Base-by-base conservation (phyloP, 192 early-diverging fungal species). In the Gamsiella multidivaricata region DNA sequence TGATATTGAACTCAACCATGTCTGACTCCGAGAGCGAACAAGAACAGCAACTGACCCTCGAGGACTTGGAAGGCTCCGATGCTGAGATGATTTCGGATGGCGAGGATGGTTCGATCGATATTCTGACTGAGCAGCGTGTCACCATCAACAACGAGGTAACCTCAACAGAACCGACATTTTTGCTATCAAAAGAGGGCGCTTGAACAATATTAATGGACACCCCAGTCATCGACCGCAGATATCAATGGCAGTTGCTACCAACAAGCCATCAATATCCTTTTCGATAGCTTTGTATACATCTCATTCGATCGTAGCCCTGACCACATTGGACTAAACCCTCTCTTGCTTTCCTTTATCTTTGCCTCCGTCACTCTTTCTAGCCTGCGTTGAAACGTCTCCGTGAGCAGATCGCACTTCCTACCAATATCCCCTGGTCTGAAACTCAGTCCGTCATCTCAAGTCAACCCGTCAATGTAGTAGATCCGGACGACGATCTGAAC, bases 401-500 rank as follows among this genome's bases (percentile, higher is more conserved):
- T 10, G 84, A 90, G 60, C 82, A 88, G 59, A 83, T 93, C 25
- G 88, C 85, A 26, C 82, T 90, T 25, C 80, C 74, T 12, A 65
- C 60, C 15, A 34, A 85, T 52, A 70, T 91, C 32, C 83, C 86
- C 12, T 93, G 92, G 92, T 88, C 90, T 43, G 90, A 93, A 58
- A 89, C 88, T 18, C 90, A 90, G 70, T 82, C 82, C 9, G 79
- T 93, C 12, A 90, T 85, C 17, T 90, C 87, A 17, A 68, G 68
- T 11, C 51, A 80, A 31, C 84, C 92, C 8, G 64, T 88, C 52
- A 82, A 50, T 18, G 67, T 87, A 3, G 81, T 85, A 9, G 91
- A 93, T 61, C 88, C 88, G 11, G 83, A 95, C 50, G 92, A 98
- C 68, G 97, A 98, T 56, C 80, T 98, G 53, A 92, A 93, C 50